Conservation (phyloP, 2,329 filamentous ascomycete species). For the Gnomoniopsis smithogilvyi region DNA sequence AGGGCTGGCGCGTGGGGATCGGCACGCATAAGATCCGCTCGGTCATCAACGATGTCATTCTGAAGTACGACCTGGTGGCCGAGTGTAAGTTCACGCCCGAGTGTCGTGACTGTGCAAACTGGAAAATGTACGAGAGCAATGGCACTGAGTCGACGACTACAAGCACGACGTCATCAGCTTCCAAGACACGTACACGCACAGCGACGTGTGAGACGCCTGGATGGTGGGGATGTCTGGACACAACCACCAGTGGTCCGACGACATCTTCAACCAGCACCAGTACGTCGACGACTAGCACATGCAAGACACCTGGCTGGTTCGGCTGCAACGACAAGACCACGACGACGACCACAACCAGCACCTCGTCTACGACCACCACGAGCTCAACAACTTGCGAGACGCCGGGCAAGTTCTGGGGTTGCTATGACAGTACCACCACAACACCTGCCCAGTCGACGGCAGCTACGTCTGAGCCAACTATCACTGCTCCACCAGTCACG, state of each 20-base stretch:
- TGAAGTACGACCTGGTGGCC: constrained; percentile 78
- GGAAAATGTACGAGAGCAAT: constrained; percentile 95
- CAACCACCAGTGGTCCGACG: constrained; percentile 50
- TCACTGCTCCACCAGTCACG: constrained; percentile 25
- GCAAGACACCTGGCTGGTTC: constrained; percentile 63
- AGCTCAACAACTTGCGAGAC: constrained; percentile 41
- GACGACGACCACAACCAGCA: constrained; percentile 32
- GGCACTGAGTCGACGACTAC: constrained; percentile 73
- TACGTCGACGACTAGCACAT: constrained; percentile 44
- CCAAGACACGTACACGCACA: constrained; percentile 67
- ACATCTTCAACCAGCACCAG: constrained; percentile 37
- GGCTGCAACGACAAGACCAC: constrained; percentile 57
- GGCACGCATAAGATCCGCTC: constrained; percentile 86
- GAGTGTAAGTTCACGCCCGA: constrained; percentile 71
- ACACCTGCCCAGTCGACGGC: constrained; percentile 18
- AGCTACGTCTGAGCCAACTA: constrained; percentile 21
- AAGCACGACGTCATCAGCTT: constrained; percentile 53
- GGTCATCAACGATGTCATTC: constrained; percentile 84
- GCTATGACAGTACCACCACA: constrained; percentile 37
- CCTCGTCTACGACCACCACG: constrained; percentile 29
- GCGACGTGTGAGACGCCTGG: constrained; percentile 87
- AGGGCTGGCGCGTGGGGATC: constrained; percentile 88
- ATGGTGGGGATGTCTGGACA: constrained; percentile 82
- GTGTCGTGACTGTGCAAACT: constrained; percentile 85
- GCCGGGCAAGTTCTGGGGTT: constrained; percentile 57